Conservation (phyloP, 352 stramenopile species). For the Halophytophthora batemanensis region DNA sequence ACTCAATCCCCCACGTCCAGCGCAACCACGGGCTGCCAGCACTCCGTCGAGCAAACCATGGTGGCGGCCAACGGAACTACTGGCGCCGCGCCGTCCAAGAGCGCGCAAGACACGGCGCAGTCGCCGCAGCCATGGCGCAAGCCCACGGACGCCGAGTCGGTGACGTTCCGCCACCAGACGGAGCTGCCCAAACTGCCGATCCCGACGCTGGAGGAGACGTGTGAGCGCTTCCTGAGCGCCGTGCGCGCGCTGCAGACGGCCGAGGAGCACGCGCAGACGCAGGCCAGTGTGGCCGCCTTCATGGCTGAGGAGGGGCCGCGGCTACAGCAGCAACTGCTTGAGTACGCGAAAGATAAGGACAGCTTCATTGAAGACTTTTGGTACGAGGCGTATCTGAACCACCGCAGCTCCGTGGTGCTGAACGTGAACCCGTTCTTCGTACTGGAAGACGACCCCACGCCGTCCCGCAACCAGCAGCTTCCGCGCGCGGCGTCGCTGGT, state of each 20-base stretch:
- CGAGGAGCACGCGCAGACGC: slow-evolving; percentile 54
- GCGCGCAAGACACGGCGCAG: not conserved
- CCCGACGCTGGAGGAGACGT: slow-evolving; percentile 76
- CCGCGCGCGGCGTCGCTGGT: slow-evolving; percentile 86
- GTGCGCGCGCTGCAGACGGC: slow-evolving; percentile 72
- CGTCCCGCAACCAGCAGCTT: slow-evolving; percentile 88
- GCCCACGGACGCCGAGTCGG: slow-evolving; percentile 32
- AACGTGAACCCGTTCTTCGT: slow-evolving; percentile 98
- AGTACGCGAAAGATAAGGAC: slow-evolving; percentile 71
- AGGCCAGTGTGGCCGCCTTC: slow-evolving; percentile 58
- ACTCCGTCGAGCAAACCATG: not conserved
- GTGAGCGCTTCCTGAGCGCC: slow-evolving; percentile 71
- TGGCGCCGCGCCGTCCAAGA: not conserved
- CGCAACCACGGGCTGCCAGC: not conserved
- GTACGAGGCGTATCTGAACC: slow-evolving; percentile 94
- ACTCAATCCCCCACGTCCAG: not conserved
- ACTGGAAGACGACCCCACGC: slow-evolving; percentile 88
- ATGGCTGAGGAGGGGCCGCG: slow-evolving; percentile 61
- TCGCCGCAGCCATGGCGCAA: slow-evolving; percentile 13
- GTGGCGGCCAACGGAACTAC: slow-evolving; percentile 16
- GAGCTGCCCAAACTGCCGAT: slow-evolving; percentile 84
- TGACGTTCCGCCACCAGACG: slow-evolving; percentile 75
- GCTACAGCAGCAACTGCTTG: slow-evolving; percentile 66
- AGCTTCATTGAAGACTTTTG: slow-evolving; percentile 94
- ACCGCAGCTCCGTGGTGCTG: slow-evolving; percentile 90